Percentiles rank a stretch among this genome's conserved stretches.
Evolutionary conservation across 75 land plant genomes (phyloP).

Genomic region (Larix kaempferi): DNA sequence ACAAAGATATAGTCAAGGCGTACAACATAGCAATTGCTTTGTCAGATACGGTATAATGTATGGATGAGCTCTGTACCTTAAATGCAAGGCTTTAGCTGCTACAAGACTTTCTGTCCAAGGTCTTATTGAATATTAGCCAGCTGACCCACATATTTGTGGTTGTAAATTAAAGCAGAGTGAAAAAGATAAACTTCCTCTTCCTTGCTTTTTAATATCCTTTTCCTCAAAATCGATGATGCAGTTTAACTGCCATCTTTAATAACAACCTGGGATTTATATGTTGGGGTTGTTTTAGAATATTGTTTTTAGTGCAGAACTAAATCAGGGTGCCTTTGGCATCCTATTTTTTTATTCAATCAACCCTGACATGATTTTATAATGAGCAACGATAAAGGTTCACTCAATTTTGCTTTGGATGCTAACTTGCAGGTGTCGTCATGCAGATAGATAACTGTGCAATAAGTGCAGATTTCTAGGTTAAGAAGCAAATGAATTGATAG

Average conservation of each 20-base stretch:
- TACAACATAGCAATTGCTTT: slow-evolving; percentile 5
- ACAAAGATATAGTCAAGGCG: background rate
- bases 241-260: background rate
- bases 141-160: too few relatives aligned
- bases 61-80: slow-evolving; percentile 3
- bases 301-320: background rate
- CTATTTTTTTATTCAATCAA: background rate
- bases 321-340: background rate
- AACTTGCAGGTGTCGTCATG: background rate
- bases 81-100: background rate
- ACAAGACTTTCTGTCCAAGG: background rate
- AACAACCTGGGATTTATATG: background rate
- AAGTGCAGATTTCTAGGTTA: too few relatives aligned
- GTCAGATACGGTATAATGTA: background rate
- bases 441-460: background rate
- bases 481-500: too few relatives aligned
- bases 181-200: slow-evolving; percentile 1
- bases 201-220: background rate
- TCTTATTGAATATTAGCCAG: background rate
- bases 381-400: background rate
- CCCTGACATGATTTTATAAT: background rate
- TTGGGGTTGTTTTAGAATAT: background rate
- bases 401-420: background rate
- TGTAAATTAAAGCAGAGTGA: slow-evolving; percentile 7
- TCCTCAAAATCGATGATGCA: background rate